Conservation (phyloP, 192 early-diverging fungal species). For the Coemansia sp. region DNA sequence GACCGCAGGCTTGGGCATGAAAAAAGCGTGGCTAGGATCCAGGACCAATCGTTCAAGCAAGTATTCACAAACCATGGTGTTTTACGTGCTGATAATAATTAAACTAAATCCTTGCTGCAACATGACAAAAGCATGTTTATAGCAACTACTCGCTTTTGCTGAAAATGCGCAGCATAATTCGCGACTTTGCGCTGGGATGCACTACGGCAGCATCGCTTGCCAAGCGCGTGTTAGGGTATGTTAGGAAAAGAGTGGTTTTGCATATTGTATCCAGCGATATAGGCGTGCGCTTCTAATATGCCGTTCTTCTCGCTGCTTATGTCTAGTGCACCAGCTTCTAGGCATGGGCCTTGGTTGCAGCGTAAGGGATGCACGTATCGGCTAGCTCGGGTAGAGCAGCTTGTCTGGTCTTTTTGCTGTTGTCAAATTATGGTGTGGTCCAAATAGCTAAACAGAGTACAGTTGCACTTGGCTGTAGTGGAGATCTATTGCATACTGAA, state of each 20-base stretch:
- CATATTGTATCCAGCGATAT: not conserved
- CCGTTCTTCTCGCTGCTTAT: not conserved
- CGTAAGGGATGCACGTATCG: conserved; percentile 20
- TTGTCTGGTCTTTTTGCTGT: not conserved
- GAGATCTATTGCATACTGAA: conserved; percentile 22
- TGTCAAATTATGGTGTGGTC: not conserved
- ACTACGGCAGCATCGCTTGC: not conserved
- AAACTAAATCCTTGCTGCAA: not conserved
- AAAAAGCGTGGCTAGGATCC: not conserved
- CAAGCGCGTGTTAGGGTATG: not conserved
- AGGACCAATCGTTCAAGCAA: not conserved
- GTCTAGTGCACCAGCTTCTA: not conserved
- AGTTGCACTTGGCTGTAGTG: conserved; percentile 5
- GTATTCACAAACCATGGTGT: not conserved
- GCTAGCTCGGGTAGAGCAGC: not conserved
- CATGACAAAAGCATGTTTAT: not conserved
- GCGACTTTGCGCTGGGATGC: not conserved
- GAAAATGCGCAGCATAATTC: not conserved
- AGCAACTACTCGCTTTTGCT: not conserved
- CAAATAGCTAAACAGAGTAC: not conserved
- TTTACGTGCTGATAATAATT: not conserved
- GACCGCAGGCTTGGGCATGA: not conserved
- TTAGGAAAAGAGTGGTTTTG: not conserved
- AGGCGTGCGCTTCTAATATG: not conserved
- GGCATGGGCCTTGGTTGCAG: not conserved